Conservation (phyloP, 306 rosid genomes). For the Casuarina equisetifolia region DNA sequence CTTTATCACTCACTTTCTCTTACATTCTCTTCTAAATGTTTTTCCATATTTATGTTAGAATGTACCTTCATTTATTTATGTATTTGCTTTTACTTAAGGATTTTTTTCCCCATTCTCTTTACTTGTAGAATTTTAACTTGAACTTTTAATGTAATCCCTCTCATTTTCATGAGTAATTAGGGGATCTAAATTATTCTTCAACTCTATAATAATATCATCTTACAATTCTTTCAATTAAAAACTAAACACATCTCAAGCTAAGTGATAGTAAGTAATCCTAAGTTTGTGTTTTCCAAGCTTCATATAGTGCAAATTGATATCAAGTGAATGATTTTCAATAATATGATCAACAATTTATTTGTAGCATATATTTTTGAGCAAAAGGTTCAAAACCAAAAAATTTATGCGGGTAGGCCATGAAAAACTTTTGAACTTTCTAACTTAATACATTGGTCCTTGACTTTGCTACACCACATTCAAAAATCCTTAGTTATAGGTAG, state of each 20-base stretch:
- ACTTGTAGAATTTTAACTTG: slow-evolving; percentile 88
- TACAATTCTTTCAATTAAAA: neutral
- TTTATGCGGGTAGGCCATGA: too few relatives aligned
- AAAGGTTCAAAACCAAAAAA: too few relatives aligned
- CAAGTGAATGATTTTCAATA: too few relatives aligned
- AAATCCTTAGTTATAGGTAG: slow-evolving; percentile 63
- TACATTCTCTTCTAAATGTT: neutral
- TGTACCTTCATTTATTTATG: neutral
- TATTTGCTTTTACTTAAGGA: slow-evolving; percentile 19
- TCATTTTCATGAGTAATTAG: slow-evolving; percentile 78
- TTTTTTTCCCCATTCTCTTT: slow-evolving; percentile 25
- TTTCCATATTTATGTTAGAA: neutral
- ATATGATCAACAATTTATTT: too few relatives aligned
- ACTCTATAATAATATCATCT: slow-evolving; percentile 2
- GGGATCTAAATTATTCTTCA: slow-evolving; percentile 8
- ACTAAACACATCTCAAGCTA: neutral
- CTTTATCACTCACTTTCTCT: neutral
- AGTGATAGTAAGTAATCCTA: neutral
- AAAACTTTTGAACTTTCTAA: slow-evolving; percentile 16
- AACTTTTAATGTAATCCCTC: slow-evolving; percentile 89
- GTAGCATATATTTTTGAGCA: too few relatives aligned
- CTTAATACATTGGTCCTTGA: slow-evolving; percentile 33
- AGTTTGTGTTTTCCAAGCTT: neutral
- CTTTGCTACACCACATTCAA: slow-evolving; percentile 43
- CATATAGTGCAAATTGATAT: neutral